Evolutionary conservation across 2,329 filamentous ascomycete species (phyloP).

Genomic region (Botrytis deweyae): DNA sequence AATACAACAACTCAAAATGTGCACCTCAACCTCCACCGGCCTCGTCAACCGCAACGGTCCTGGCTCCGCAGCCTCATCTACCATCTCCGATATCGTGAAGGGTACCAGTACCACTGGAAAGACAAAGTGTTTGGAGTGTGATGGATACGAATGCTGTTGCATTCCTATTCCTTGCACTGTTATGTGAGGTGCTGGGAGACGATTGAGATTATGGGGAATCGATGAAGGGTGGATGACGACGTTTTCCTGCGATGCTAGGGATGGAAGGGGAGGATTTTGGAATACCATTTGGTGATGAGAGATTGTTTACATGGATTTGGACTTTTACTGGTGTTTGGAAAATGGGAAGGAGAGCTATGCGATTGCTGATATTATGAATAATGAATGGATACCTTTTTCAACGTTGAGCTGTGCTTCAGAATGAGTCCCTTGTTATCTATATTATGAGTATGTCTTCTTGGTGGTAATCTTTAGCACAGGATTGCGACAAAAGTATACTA

Average conservation of each 20-base stretch:
- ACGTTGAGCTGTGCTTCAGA: background rate
- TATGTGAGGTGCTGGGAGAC: constrained; percentile 41
- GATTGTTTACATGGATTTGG: background rate
- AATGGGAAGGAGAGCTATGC: background rate
- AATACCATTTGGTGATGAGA: background rate
- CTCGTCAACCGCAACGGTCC: constrained; percentile 21
- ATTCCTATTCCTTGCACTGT: constrained; percentile 51
- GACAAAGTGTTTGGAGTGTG: constrained; percentile 52
- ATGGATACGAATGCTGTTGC: constrained; percentile 54
- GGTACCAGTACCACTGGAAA: constrained; percentile 44
- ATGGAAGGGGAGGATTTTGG: background rate
- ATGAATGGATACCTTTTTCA: constrained; percentile 11
- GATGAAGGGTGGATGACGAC: background rate
- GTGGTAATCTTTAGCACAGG: background rate
- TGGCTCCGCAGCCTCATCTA: constrained; percentile 40
- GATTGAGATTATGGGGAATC: background rate
- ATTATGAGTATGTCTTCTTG: background rate
- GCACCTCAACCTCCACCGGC: constrained; percentile 19
- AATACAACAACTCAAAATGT: constrained; percentile 16
- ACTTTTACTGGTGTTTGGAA: constrained; percentile 1
- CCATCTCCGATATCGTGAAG: constrained; percentile 52
- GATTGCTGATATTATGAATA: constrained; percentile 4
- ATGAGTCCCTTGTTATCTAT: background rate
- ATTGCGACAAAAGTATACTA: background rate
- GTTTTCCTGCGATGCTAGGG: background rate